Evolutionary conservation across 1,284 basidiomycete species (phyloP).

Genomic region (Microbotryomycetes sp.): DNA sequence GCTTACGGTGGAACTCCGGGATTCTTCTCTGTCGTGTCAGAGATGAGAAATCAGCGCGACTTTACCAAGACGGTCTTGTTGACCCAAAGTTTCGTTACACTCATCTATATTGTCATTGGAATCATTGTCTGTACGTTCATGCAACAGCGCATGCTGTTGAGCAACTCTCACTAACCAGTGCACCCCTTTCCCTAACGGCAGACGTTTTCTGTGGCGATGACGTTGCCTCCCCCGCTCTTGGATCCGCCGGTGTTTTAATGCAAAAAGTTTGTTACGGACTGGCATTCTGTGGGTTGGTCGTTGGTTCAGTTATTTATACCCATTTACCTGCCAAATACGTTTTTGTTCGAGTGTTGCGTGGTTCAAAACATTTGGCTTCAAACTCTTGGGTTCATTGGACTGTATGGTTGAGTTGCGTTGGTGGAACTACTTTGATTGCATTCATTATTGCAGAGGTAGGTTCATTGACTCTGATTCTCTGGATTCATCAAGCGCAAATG

Average conservation of each 20-base stretch:
- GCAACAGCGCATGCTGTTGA: slow-evolving; percentile 3
- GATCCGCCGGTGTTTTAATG: slow-evolving; percentile 43
- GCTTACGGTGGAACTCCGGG: slow-evolving; percentile 30
- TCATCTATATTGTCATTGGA: slow-evolving; percentile 35
- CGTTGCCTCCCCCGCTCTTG: slow-evolving; percentile 45
- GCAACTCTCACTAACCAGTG: slow-evolving; percentile 20
- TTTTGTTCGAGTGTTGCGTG: slow-evolving; percentile 57
- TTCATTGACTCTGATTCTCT: slow-evolving; percentile 48
- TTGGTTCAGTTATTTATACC: slow-evolving; percentile 39
- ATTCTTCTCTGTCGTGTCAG: slow-evolving; percentile 42
- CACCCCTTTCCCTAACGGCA: no score
- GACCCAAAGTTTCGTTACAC: slow-evolving; percentile 34
- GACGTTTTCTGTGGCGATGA: slow-evolving; percentile 38
- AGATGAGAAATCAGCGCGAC: slow-evolving; percentile 43
- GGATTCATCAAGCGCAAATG: no score
- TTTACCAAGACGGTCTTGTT: slow-evolving; percentile 32
- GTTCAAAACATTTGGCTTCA: slow-evolving; percentile 53
- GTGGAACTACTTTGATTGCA: slow-evolving; percentile 46
- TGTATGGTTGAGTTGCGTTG: slow-evolving; percentile 51
- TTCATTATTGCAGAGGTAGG: slow-evolving; percentile 52
- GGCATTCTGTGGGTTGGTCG: slow-evolving; percentile 41
- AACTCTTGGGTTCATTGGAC: slow-evolving; percentile 57
- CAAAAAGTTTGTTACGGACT: slow-evolving; percentile 44
- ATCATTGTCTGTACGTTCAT: slow-evolving; percentile 31
- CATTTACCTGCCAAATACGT: slow-evolving; percentile 57